Evolutionary conservation across 148 eudicot species (phyloP).

Genomic region (Heliamphora exappendiculata): DNA sequence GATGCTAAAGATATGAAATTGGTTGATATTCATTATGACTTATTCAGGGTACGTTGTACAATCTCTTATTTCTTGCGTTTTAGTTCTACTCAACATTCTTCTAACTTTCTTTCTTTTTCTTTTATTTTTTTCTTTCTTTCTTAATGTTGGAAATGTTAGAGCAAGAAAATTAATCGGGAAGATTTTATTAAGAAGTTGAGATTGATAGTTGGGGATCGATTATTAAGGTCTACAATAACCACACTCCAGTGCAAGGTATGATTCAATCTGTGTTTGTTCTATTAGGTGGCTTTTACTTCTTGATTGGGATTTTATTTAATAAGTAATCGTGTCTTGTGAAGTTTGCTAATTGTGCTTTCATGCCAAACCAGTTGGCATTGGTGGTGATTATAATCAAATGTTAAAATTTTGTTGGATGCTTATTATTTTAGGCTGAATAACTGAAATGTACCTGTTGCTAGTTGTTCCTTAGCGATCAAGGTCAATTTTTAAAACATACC

Average conservation of each 20-base stretch:
- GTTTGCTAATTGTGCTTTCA: slow-evolving; percentile 4
- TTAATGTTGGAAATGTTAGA: slow-evolving; percentile 15
- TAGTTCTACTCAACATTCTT: background rate
- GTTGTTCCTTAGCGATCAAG: too few species aligned
- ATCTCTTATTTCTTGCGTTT: background rate
- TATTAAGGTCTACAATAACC: slow-evolving; percentile 32
- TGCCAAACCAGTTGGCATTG: background rate
- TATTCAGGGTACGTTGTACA: slow-evolving; percentile 18
- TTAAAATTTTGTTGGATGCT: background rate
- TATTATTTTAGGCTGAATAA: background rate
- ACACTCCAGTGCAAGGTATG: slow-evolving; percentile 38
- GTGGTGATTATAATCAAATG: too few species aligned
- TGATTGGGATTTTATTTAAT: background rate
- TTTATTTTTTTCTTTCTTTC: background rate
- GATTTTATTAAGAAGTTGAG: slow-evolving; percentile 38
- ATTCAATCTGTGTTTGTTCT: background rate
- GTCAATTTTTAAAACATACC: background rate
- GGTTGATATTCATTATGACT: slow-evolving; percentile 20
- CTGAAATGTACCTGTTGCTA: background rate
- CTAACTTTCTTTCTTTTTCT: slow-evolving; percentile 2
- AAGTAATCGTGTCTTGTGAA: background rate
- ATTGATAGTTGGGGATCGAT: slow-evolving; percentile 33
- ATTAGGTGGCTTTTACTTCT: background rate
- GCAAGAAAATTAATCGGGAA: slow-evolving; percentile 31
- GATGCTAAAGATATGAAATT: slow-evolving; percentile 20